Evolutionary conservation across 768 basidiomycete genomes (phyloP), one percentile per base, ranked within the genome.

Genomic region (Ramaria sp.): DNA sequence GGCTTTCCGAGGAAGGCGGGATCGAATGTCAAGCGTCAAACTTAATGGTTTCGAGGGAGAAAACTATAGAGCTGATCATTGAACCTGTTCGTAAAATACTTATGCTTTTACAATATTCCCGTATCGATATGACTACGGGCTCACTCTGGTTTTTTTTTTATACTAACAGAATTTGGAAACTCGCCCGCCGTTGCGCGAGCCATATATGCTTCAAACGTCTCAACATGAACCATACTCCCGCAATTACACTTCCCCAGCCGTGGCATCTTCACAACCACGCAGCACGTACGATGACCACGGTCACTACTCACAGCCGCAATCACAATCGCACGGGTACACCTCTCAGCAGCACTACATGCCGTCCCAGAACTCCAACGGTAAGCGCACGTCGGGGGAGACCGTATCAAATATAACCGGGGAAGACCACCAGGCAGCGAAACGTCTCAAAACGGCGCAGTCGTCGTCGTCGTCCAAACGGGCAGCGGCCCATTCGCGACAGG

Each of bases 41-140:
- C 27, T 49, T 60, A 12, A 52, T 58, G 38, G 52, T 60, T 24
- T 49, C 57, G 9, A 41, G 43, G 20, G 59, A 60, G 4, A 50
- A 55, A 28, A 55, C 59, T 22, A 55, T 60, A 16, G 57, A 60
- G 41, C 49, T 60, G 7, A 53, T 60, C 10, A 58, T 60, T 28
- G 59, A 60, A 22, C 58, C 58, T 42, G 55, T 50, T 18, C 48
- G 55, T 58, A 8, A 8, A 18, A 16, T 41, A 41, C 39, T 16
- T 41, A 9, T 16, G 20, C 39, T n/a, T 7, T 7, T 41, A 34
- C 32, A n/a, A n/a, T 41, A 41, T n/a, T 41, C 8, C 16, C 16
- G 20, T n/a, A 16, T 16, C 8, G 20, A 41, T 9, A 41, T 6
- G 39, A 41, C 39, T 12, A n/a, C 39, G 13, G 8, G 13, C 16